Percentiles rank a stretch among this genome's conserved stretches.
Evolutionary conservation across 345 rosid species (phyloP).

Genomic region (Xanthoceras sorbifolium): DNA sequence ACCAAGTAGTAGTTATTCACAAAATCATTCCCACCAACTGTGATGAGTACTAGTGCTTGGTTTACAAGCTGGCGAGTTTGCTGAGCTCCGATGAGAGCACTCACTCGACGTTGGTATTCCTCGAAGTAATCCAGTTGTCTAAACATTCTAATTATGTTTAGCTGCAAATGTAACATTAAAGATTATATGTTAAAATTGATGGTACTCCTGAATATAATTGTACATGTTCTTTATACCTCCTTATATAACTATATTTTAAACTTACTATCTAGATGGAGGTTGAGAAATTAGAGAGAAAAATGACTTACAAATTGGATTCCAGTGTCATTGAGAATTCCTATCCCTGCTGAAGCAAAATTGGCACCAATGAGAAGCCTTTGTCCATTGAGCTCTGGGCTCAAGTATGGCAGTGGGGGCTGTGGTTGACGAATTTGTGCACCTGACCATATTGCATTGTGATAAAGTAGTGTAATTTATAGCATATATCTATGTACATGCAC

Average conservation of each 20-base stretch:
- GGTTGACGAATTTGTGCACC: conserved; percentile 58
- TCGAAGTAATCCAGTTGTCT: conserved; percentile 59
- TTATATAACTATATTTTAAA: neutral
- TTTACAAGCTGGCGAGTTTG: conserved; percentile 49
- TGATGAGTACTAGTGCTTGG: conserved; percentile 50
- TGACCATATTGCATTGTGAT: conserved; percentile 6
- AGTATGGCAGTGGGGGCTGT: conserved; percentile 61
- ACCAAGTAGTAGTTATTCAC: conserved; percentile 62
- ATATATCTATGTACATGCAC: neutral
- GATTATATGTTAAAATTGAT: neutral
- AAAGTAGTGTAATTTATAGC: neutral
- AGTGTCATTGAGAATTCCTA: conserved; percentile 73
- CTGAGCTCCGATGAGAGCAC: conserved; percentile 45
- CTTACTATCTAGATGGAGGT: neutral
- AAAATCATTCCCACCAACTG: conserved; percentile 65
- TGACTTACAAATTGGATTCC: conserved; percentile 59
- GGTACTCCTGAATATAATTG: no score
- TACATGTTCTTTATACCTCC: neutral
- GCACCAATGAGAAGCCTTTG: conserved; percentile 67
- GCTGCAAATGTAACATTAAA: conserved; percentile 33
- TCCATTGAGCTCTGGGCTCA: conserved; percentile 67
- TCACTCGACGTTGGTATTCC: conserved; percentile 56
- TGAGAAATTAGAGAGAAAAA: neutral
- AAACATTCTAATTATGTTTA: conserved; percentile 65
- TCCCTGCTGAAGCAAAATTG: conserved; percentile 90